Evolutionary conservation across 2,329 filamentous ascomycete species (phyloP).

Genomic region (Arthrobotrys entomopaga): DNA sequence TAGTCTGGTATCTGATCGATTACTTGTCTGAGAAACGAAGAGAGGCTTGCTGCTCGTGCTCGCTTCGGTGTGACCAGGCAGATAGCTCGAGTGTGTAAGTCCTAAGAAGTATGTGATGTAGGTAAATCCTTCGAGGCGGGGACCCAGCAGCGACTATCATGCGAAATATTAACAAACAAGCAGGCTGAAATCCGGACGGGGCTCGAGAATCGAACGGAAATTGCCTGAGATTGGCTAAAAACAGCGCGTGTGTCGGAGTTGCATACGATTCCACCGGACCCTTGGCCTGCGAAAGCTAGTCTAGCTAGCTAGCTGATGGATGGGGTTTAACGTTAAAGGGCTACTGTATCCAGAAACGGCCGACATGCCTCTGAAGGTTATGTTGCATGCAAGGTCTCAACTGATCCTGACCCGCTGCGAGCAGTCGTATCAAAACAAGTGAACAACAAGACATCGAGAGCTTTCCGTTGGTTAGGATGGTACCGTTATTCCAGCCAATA

Average conservation of each 20-base stretch:
- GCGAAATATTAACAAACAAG: conserved; percentile 23
- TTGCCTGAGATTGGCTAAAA: conserved; percentile 53
- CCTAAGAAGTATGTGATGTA: too few relatives aligned
- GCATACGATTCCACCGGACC: conserved; percentile 3
- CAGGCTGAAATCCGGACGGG: conserved; percentile 12
- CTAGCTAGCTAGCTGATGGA: too few relatives aligned
- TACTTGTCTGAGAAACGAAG: too few relatives aligned
- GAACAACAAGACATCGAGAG: neutral
- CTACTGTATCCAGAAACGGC: conserved; percentile 48
- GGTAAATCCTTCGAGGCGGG: conserved; percentile 13
- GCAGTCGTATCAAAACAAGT: conserved; percentile 15
- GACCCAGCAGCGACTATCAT: conserved; percentile 30
- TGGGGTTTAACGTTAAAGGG: conserved; percentile 37
- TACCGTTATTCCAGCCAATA: neutral
- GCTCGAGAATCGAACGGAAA: conserved; percentile 40
- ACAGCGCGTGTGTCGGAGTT: conserved; percentile 35
- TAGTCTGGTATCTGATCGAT: neutral
- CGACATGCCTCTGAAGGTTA: conserved; percentile 29
- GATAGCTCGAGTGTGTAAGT: neutral
- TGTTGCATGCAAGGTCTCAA: conserved; percentile 49
- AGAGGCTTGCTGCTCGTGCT: neutral
- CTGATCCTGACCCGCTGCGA: conserved; percentile 47
- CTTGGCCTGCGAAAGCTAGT: neutral
- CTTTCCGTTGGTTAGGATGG: neutral
- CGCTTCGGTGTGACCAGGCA: conserved; percentile 13